Percentiles rank a stretch among this genome's conserved stretches.
Evolutionary conservation across 345 rosid genomes (phyloP).

Genomic region (Gossypium australe): DNA sequence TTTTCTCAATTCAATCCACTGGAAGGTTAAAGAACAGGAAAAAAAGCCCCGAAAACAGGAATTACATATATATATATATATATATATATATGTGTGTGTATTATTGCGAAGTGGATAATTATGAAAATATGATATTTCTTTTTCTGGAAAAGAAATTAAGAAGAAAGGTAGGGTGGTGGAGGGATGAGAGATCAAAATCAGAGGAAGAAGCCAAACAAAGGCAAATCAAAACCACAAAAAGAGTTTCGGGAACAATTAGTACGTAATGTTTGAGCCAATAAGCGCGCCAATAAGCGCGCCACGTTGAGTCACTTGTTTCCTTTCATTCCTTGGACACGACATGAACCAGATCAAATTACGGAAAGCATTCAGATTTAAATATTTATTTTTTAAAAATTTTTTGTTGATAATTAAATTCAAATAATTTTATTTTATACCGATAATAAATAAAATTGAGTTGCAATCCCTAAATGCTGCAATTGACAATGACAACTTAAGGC

Average conservation of each 20-base stretch:
- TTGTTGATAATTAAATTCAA: too few species aligned
- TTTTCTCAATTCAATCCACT: neutral
- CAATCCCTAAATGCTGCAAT: too few species aligned
- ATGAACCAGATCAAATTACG: neutral
- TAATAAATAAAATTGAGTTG: too few species aligned
- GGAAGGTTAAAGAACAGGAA: neutral
- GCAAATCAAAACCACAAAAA: constrained; percentile 20
- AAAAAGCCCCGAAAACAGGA: neutral
- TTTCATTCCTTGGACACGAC: neutral
- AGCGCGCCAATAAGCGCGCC: constrained; percentile 16
- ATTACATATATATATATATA: neutral
- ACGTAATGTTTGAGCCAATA: neutral
- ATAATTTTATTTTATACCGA: too few species aligned
- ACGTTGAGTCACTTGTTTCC: constrained; percentile 19
- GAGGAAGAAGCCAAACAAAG: neutral
- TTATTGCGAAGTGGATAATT: constrained; percentile 7
- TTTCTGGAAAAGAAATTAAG: too few species aligned
- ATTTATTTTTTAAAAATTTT: accelerated
- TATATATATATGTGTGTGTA: too few species aligned
- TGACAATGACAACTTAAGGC: too few species aligned
- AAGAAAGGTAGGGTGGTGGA: neutral
- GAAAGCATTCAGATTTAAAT: neutral
- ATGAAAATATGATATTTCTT: neutral
- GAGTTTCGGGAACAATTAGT: neutral
- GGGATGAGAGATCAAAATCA: neutral